Evolutionary conservation across 1,284 basidiomycete genomes (phyloP), one percentile per base, ranked within the genome.

Genomic region (Kwoniella shivajii): DNA sequence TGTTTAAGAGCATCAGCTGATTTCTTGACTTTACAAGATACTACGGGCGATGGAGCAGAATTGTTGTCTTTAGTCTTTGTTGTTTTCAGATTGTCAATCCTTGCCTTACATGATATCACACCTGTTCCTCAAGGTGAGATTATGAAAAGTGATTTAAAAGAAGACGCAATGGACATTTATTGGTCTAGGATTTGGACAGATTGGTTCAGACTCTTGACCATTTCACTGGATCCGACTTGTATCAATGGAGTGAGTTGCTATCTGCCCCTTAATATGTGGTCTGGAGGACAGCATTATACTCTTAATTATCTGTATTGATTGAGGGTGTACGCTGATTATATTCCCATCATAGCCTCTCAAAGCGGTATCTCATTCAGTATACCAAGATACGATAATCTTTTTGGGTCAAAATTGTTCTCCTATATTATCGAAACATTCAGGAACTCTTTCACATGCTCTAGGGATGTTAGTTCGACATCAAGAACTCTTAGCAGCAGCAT

Each of bases 101-200:
- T 74, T 11, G 67, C 65, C 2, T 31, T 63, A 13, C 24, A 43
- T 4, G 63, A 61, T 38, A n/a, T n/a, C n/a, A n/a, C n/a, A n/a
- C 39, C 20, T 18, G 37, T n/a, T 6, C 22, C 39, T 14, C 45
- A 50, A 29, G 46, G 22, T 2, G 47, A 20, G 16, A 22, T 13
- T 6, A n/a, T 31, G 24, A 44, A 41, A 20, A 43, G 37, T 34
- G 43, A 39, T 24, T n/a, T 43, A 11, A 46, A 48, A 7, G 43
- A 57, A 6, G 65, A 66, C 27, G 63, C 49, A 37, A 54, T 71
- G 30, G 59, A 60, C 24, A 49, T 47, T 0, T 65, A 73, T 16
- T 75, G 71, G 72, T 56, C 45, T 20, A 59, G 70, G 22, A 61
- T 73, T n/a, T 72, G 73, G 69, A 69, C 74, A 0, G 73, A 76